Percentiles rank a stretch among this genome's conserved stretches.
These are phyloP conservation scores for Periconia digitata DNA, from an alignment of 2,329 filamentous ascomycete genomes.

Conservation along the genomic window DNA sequence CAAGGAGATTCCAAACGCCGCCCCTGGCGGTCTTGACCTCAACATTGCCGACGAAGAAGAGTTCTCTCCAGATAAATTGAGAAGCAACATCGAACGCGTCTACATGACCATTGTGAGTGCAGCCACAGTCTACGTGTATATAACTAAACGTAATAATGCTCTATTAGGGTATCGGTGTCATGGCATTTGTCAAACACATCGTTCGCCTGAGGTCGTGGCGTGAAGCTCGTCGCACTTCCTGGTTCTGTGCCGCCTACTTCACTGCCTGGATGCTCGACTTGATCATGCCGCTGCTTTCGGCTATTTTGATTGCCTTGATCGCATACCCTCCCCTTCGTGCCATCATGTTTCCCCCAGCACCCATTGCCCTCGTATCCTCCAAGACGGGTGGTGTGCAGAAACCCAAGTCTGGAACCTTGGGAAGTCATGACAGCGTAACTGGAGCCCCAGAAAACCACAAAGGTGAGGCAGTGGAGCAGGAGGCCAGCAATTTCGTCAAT, in stretches of 20 bases:
- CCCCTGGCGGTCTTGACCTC: slow-evolving; percentile 72
- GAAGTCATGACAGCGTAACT: slow-evolving; percentile 74
- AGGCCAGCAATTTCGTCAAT: slow-evolving; percentile 79
- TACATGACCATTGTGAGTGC: slow-evolving; percentile 70
- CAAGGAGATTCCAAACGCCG: slow-evolving; percentile 63
- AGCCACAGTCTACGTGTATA: not conserved
- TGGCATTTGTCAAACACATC: slow-evolving; percentile 72
- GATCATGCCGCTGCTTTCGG: slow-evolving; percentile 63
- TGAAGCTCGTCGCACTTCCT: slow-evolving; percentile 67
- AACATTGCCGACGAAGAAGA: slow-evolving; percentile 82
- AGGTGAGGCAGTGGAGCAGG: slow-evolving; percentile 80
- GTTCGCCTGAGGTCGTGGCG: slow-evolving; percentile 77
- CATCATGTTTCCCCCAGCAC: slow-evolving; percentile 74
- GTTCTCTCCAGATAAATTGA: slow-evolving; percentile 81
- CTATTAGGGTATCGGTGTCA: slow-evolving; percentile 59
- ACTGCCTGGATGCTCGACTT: slow-evolving; percentile 73
- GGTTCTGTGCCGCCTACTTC: slow-evolving; percentile 64
- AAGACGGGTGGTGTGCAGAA: slow-evolving; percentile 75
- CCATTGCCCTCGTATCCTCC: slow-evolving; percentile 69
- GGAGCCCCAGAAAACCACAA: slow-evolving; percentile 82
- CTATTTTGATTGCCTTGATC: slow-evolving; percentile 66
- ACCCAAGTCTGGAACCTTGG: slow-evolving; percentile 73
- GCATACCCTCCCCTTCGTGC: slow-evolving; percentile 63
- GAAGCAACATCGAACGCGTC: slow-evolving; percentile 74
- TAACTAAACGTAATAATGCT: slow-evolving; percentile 9